Evolutionary conservation across 2,329 filamentous ascomycete species (phyloP).

Genomic region (Penicillium sp.): DNA sequence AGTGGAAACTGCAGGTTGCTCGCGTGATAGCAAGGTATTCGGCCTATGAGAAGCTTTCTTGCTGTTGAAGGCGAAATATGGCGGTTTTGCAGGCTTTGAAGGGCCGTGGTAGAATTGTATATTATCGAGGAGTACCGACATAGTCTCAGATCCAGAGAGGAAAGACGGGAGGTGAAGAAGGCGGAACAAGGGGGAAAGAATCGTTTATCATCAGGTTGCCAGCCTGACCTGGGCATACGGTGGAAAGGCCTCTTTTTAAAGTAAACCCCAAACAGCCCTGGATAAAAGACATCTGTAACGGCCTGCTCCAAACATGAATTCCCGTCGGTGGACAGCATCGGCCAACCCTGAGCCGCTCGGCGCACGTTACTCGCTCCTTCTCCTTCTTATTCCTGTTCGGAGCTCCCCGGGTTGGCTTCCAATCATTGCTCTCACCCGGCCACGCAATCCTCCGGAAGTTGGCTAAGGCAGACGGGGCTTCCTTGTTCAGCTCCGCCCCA

Average conservation of each 20-base stretch:
- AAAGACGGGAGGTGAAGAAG: neutral
- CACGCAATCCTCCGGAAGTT: neutral
- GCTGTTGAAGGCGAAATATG: constrained; percentile 1
- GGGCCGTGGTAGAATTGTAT: constrained; percentile 6
- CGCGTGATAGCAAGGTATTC: neutral
- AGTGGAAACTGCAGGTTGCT: neutral
- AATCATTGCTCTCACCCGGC: neutral
- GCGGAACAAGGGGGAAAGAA: neutral
- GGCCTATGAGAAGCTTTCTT: neutral
- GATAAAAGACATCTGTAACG: neutral
- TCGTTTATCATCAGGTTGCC: neutral
- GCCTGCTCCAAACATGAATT: neutral
- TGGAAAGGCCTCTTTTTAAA: neutral
- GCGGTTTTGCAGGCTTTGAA: constrained; percentile 2
- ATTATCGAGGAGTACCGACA: constrained; percentile 2
- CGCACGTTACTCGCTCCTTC: neutral
- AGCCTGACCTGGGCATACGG: neutral
- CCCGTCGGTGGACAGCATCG: neutral
- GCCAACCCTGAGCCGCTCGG: neutral
- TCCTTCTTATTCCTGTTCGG: neutral
- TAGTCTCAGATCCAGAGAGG: neutral
- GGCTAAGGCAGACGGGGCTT: neutral
- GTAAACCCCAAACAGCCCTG: neutral
- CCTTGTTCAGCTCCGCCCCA: neutral
- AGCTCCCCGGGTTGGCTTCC: neutral